Conservation (phyloP, 2,329 filamentous ascomycete genomes). For the Scolecobasidium constrictum region DNA sequence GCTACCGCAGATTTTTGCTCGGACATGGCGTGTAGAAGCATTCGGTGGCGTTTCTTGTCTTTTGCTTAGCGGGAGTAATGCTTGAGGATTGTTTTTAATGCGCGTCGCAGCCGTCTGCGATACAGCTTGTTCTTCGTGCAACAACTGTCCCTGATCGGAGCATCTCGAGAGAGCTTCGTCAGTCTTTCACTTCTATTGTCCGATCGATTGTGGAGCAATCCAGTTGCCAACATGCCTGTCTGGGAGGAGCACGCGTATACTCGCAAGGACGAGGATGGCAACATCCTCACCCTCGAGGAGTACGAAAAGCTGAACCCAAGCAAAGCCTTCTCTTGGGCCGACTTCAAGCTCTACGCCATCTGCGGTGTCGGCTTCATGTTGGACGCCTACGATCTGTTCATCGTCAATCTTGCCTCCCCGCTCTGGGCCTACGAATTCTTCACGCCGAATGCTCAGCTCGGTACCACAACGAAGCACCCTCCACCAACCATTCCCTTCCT, state of each 20-base stretch:
- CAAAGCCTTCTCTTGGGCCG: slow-evolving; percentile 10
- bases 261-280: slow-evolving; percentile 12
- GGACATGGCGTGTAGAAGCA: too few species aligned
- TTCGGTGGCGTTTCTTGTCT: too few species aligned
- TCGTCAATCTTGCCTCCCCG: slow-evolving; percentile 12
- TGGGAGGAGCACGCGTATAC: slow-evolving; percentile 13
- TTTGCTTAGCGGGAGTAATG: too few species aligned
- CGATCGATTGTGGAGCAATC: too few species aligned
- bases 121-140: too few species aligned
- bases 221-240: slow-evolving; percentile 10
- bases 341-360: slow-evolving; percentile 13
- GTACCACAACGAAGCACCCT: slow-evolving; percentile 7
- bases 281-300: slow-evolving; percentile 12
- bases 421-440: slow-evolving; percentile 12
- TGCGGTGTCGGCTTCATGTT: slow-evolving; percentile 12
- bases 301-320: slow-evolving; percentile 9
- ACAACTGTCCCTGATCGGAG: too few species aligned
- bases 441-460: slow-evolving; percentile 1
- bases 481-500: slow-evolving; percentile 12
- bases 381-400: slow-evolving; percentile 12
- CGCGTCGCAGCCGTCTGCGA: too few species aligned
- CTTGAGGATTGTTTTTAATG: too few species aligned
- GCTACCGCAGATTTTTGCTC: too few species aligned
- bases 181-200: too few species aligned
- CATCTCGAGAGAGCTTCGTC: too few species aligned